A percentile compares a stretch with the other conserved stretches of the same genome.
phyloP scores from a whole-genome alignment of 768 basidiomycete species.

The Coprinellus aureogranulatus region DNA sequence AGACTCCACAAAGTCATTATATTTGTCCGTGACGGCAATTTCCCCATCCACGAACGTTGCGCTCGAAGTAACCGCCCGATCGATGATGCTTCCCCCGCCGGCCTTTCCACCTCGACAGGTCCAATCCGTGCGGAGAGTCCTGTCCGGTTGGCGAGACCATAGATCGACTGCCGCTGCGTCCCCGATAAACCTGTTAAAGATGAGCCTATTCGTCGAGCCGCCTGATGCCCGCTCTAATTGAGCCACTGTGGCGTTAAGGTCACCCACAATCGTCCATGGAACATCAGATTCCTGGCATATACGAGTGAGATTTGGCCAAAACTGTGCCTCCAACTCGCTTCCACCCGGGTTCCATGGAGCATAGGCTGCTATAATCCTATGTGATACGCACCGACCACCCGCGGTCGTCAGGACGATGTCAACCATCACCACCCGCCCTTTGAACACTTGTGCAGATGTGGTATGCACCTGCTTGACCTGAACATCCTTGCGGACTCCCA shows the following conservation, averaged over 20 bases:
- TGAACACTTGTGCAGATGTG: too few species aligned
- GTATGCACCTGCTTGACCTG: not conserved
- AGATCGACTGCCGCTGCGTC: constrained; percentile 8
- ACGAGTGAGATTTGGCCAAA: constrained; percentile 11
- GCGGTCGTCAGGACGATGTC: constrained; percentile 4
- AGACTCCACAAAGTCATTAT: too few species aligned
- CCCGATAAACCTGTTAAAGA: too few species aligned
- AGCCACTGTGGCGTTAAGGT: too few species aligned
- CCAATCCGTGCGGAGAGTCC: constrained; percentile 14
- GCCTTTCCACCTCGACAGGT: constrained; percentile 7
- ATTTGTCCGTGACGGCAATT: too few species aligned
- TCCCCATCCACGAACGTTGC: not conserved
- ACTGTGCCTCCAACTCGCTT: not conserved
- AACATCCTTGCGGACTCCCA: too few species aligned
- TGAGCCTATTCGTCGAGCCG: too few species aligned
- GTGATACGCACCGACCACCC: not conserved
- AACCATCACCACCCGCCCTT: too few species aligned
- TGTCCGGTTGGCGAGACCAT: constrained; percentile 11
- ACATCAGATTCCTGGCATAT: not conserved
- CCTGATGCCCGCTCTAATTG: too few species aligned
- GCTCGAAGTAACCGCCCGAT: constrained; percentile 14
- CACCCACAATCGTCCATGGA: too few species aligned
- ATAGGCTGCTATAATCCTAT: constrained; percentile 13
- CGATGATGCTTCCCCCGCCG: constrained; percentile 19
- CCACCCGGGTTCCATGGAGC: constrained; percentile 14